Evolutionary conservation across 2,329 filamentous ascomycete species (phyloP).

Genomic region (Parascedosporium putredinis): DNA sequence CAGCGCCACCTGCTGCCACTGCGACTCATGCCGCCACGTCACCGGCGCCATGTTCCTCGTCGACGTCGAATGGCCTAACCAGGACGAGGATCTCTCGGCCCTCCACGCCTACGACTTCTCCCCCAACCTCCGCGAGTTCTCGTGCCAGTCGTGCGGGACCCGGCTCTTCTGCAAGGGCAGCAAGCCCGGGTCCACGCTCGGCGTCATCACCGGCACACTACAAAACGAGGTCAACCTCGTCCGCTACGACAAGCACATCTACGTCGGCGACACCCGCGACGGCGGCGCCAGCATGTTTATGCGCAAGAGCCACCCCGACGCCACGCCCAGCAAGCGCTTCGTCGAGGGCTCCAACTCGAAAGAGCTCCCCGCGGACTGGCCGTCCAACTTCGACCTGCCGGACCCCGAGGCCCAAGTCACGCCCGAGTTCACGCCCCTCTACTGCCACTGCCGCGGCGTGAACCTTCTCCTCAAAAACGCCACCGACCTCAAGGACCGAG

Average conservation of each 20-base stretch:
- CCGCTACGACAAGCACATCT: conserved; percentile 27
- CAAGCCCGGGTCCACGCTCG: conserved; percentile 15
- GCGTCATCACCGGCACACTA: conserved; percentile 28
- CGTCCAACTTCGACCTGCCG: conserved; percentile 10
- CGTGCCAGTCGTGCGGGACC: conserved; percentile 32
- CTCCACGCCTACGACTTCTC: conserved; percentile 29
- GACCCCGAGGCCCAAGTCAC: conserved; percentile 12
- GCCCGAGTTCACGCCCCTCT: conserved; percentile 22
- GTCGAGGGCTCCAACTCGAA: conserved; percentile 12
- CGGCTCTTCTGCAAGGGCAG: conserved; percentile 28
- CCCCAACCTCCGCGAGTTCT: conserved; percentile 21
- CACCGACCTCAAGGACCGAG: conserved; percentile 15
- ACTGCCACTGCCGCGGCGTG: conserved; percentile 37
- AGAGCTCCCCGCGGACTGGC: conserved; percentile 22
- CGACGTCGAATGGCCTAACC: conserved; percentile 26
- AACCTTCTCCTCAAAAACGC: conserved; percentile 26
- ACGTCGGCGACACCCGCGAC: conserved; percentile 39
- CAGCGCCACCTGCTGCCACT: conserved; percentile 33
- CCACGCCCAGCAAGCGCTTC: conserved; percentile 18
- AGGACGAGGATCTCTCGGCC: conserved; percentile 16
- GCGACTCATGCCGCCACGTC: conserved; percentile 35
- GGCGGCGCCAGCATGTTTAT: conserved; percentile 40
- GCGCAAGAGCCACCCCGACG: conserved; percentile 21
- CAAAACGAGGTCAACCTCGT: conserved; percentile 22
- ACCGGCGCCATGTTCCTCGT: conserved; percentile 31